phyloP scores from a whole-genome alignment of 352 stramenopile species.

The Phytophthora sojae region DNA sequence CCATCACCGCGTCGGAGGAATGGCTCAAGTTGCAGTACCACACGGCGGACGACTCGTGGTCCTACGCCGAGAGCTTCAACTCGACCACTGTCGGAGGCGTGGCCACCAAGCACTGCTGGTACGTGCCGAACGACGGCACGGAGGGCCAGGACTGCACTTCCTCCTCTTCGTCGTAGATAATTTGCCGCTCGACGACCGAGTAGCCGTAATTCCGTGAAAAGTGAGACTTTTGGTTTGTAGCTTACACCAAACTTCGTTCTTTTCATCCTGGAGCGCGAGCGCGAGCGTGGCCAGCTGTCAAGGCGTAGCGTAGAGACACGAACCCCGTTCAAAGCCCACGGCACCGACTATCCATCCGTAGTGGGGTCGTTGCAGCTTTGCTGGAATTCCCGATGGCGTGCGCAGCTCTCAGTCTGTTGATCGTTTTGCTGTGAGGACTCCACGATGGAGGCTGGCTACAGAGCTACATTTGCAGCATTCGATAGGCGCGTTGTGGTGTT shows the following conservation, averaged over 20 bases:
- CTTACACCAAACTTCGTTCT: constrained; percentile 1
- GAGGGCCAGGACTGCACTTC: constrained; percentile 41
- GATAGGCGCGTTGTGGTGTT: not conserved
- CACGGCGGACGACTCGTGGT: constrained; percentile 61
- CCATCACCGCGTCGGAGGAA: constrained; percentile 55
- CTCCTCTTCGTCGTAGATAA: constrained; percentile 27
- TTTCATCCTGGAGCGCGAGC: too few relatives aligned
- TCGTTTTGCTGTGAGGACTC: not conserved
- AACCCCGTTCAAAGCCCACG: constrained; percentile 14
- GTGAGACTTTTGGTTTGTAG: constrained; percentile 2
- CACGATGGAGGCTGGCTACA: constrained; percentile 1
- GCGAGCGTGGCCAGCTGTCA: constrained; percentile 2
- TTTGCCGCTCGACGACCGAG: not conserved
- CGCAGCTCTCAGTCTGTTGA: not conserved
- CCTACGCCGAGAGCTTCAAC: constrained; percentile 54
- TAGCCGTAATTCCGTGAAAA: not conserved
- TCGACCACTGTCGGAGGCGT: constrained; percentile 52
- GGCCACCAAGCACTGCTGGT: constrained; percentile 72
- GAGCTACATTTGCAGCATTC: too few relatives aligned
- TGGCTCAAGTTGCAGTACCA: constrained; percentile 79
- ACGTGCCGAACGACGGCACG: constrained; percentile 56
- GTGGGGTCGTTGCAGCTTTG: constrained; percentile 19
- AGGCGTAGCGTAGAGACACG: constrained; percentile 25
- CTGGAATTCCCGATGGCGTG: constrained; percentile 8
- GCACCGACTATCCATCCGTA: constrained; percentile 22